phyloP scores from a whole-genome alignment of 257 asterid species.

The Hygrophila difformis region DNA sequence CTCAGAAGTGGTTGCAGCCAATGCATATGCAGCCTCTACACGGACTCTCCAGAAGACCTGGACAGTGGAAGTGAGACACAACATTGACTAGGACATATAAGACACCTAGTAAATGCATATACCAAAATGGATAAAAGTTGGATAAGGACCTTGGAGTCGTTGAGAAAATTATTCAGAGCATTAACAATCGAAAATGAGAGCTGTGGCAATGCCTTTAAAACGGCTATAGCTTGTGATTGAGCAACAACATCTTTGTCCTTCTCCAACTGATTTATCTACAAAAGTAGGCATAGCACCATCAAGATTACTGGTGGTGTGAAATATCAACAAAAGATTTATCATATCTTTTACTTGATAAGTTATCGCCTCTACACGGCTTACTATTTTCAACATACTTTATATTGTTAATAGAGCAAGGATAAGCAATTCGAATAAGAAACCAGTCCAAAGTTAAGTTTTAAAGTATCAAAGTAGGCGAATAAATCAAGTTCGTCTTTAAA shows the following conservation, averaged over 20 bases:
- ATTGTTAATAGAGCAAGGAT: no score
- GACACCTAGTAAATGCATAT: conserved; percentile 2
- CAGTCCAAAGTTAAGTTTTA: no score
- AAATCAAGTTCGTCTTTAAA: background rate
- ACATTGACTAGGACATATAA: conserved; percentile 12
- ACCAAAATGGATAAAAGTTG: conserved; percentile 12
- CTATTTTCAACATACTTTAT: no score
- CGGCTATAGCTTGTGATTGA: conserved; percentile 88
- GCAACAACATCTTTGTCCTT: conserved; percentile 97
- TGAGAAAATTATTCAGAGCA: conserved; percentile 73
- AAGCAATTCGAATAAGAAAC: no score
- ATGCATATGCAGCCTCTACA: conserved; percentile 84
- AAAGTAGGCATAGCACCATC: conserved; percentile 14
- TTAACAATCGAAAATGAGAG: conserved; percentile 71
- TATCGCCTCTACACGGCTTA: no score
- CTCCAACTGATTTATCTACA: conserved; percentile 91
- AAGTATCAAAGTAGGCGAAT: conserved; percentile 1
- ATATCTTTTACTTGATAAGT: conserved; percentile 1
- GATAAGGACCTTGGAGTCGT: conserved; percentile 74
- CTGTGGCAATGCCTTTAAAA: conserved; percentile 73
- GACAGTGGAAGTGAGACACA: conserved; percentile 16
- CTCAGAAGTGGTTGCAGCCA: conserved; percentile 86
- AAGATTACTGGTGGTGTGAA: conserved; percentile 9
- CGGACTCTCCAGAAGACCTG: conserved; percentile 99
- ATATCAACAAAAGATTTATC: no score